Evolutionary conservation across 2,329 filamentous ascomycete species (phyloP).

Genomic region (Aspergillus niger): DNA sequence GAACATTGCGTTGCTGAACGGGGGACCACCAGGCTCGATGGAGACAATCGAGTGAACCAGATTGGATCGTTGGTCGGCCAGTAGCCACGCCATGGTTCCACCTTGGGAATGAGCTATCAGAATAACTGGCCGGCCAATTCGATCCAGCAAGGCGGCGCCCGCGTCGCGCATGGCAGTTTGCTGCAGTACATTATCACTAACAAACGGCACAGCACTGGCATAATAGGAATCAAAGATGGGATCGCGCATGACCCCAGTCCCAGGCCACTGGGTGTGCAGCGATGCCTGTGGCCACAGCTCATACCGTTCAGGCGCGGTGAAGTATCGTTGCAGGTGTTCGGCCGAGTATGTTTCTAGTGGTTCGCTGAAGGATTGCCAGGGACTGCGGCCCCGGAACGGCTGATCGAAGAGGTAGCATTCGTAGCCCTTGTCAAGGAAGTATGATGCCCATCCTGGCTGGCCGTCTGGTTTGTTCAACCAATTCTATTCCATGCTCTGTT

Average conservation of each 20-base stretch:
- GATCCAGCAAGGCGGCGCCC: slow-evolving; percentile 27
- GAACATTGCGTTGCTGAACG: slow-evolving; percentile 20
- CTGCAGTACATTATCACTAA: slow-evolving; percentile 18
- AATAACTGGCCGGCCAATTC: slow-evolving; percentile 24
- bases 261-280: slow-evolving; percentile 46
- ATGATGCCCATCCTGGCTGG: slow-evolving; percentile 51
- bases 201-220: slow-evolving; percentile 22
- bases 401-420: slow-evolving; percentile 49
- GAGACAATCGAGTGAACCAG: slow-evolving; percentile 53
- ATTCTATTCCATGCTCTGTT: slow-evolving; percentile 28
- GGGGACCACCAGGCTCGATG: slow-evolving; percentile 58
- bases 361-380: slow-evolving; percentile 25
- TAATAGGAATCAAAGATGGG: slow-evolving; percentile 33
- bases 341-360: slow-evolving; percentile 22
- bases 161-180: slow-evolving; percentile 21
- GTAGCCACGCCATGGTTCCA: slow-evolving; percentile 48
- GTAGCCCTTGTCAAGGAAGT: slow-evolving; percentile 50
- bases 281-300: slow-evolving; percentile 38
- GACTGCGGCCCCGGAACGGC: slow-evolving; percentile 40
- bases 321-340: slow-evolving; percentile 31
- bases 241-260: slow-evolving; percentile 35
- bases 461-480: slow-evolving; percentile 54
- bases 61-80: slow-evolving; percentile 51
- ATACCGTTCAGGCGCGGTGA: slow-evolving; percentile 37
- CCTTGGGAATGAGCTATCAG: slow-evolving; percentile 55